Conservation (phyloP, 345 rosid genomes). For the Pistacia atlantica region DNA sequence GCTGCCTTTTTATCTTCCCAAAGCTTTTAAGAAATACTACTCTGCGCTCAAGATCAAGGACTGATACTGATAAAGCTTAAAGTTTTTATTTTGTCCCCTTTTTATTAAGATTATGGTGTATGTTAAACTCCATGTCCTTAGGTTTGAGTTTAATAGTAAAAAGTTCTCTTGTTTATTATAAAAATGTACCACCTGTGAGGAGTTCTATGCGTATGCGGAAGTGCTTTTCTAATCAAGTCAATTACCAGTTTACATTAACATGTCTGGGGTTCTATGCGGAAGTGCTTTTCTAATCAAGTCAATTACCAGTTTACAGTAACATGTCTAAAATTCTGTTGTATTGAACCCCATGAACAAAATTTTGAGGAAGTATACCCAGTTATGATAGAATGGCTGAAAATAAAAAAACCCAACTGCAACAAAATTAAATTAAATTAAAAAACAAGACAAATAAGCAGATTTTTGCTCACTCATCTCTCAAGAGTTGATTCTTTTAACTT, state of each 20-base stretch:
- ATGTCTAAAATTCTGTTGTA: neutral
- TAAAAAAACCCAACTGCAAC: neutral
- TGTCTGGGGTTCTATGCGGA: too few species aligned
- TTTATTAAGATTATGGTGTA: neutral
- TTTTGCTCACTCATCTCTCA: conserved; percentile 8
- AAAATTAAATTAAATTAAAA: neutral
- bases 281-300: neutral
- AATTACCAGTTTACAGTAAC: neutral
- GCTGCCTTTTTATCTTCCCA: conserved; percentile 83
- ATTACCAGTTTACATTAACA: neutral
- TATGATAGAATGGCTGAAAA: neutral
- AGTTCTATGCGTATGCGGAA: too few species aligned
- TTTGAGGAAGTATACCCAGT: neutral
- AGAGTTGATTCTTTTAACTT: neutral
- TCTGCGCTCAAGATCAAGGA: conserved; percentile 30
- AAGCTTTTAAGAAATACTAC: conserved; percentile 73
- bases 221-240: neutral
- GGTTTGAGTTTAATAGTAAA: neutral
- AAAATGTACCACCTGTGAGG: too few species aligned
- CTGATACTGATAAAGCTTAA: conserved; percentile 1
- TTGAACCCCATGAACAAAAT: neutral
- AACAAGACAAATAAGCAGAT: neutral
- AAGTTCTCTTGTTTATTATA: neutral
- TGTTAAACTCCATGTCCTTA: neutral
- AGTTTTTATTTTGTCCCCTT: too few species aligned